A percentile compares a stretch with the other conserved stretches of the same genome.
Conservation (phyloP, 2,329 filamentous ascomycete species). For the Colletotrichum echinochloae region DNA sequence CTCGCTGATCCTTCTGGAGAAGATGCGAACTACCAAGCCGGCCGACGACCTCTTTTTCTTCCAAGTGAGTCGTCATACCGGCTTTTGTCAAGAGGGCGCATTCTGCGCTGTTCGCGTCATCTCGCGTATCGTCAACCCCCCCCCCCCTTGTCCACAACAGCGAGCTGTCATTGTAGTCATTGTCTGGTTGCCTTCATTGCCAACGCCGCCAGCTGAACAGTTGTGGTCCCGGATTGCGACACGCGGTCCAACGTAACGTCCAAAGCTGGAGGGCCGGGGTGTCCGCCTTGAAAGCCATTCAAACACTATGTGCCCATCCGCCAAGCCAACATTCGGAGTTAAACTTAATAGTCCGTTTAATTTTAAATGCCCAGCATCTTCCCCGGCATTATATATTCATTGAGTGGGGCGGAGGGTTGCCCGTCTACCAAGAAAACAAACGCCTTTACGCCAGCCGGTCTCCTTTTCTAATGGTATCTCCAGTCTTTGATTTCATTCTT, state of each 20-base stretch:
- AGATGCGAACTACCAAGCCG: background rate
- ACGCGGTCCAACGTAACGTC: background rate
- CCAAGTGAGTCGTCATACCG: conserved; percentile 7
- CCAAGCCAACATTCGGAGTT: background rate
- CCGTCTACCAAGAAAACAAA: conserved; percentile 21
- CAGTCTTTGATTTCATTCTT: background rate
- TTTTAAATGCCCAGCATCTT: background rate
- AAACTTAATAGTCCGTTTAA: too few relatives aligned
- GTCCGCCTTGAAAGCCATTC: background rate
- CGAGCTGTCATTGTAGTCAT: too few relatives aligned
- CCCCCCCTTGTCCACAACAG: background rate
- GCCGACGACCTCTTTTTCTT: conserved; percentile 10
- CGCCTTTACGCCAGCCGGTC: conserved; percentile 29
- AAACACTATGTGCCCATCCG: background rate
- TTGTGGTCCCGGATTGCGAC: background rate
- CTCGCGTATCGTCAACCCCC: background rate
- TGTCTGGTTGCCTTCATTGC: background rate
- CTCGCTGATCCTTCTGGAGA: conserved; percentile 32
- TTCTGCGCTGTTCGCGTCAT: background rate
- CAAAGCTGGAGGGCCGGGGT: background rate
- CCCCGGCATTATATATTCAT: conserved; percentile 32
- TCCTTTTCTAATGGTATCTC: conserved; percentile 35
- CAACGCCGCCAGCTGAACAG: background rate
- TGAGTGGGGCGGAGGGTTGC: conserved; percentile 18
- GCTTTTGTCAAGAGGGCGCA: background rate